Percentiles rank a stretch among this genome's conserved stretches.
Evolutionary conservation across 306 rosid species (phyloP).

Genomic region (Lathyrus sativus): DNA sequence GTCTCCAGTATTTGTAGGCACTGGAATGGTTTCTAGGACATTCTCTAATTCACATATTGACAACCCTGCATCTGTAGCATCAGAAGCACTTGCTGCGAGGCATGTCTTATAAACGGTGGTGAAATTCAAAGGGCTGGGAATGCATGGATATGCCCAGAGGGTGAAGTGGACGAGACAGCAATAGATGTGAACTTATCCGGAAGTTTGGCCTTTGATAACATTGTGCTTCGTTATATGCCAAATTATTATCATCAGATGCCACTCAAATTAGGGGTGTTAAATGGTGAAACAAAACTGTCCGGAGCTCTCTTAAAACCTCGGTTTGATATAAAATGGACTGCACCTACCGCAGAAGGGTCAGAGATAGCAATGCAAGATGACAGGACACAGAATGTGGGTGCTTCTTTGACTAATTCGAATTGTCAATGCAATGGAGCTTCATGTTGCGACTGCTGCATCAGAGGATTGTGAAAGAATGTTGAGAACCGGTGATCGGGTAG

Average conservation of each 20-base stretch:
- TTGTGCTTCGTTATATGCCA: constrained; percentile 77
- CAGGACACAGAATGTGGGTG: no score
- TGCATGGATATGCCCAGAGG: no score
- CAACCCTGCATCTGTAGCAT: constrained; percentile 67
- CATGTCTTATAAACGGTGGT: no score
- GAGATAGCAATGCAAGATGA: no score
- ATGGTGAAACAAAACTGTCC: constrained; percentile 87
- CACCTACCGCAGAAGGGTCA: constrained; percentile 90
- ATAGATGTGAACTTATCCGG: no score
- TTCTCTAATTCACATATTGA: constrained; percentile 60
- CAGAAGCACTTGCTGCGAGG: constrained; percentile 72
- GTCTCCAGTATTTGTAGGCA: constrained; percentile 92
- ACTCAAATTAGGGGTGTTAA: constrained; percentile 69
- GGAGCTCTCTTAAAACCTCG: constrained; percentile 89
- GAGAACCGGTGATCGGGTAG: no score
- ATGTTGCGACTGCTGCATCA: no score
- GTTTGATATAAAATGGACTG: constrained; percentile 85
- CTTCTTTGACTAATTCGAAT: no score
- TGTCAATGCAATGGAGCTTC: no score
- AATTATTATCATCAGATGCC: constrained; percentile 67
- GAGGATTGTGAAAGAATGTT: no score
- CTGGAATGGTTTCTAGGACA: constrained; percentile 96
- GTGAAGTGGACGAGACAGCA: no score
- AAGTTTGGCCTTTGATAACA: constrained; percentile 81
- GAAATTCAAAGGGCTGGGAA: no score